phyloP scores from a whole-genome alignment of 2,329 filamentous ascomycete genomes.

The Gaeumannomyces tritici region DNA sequence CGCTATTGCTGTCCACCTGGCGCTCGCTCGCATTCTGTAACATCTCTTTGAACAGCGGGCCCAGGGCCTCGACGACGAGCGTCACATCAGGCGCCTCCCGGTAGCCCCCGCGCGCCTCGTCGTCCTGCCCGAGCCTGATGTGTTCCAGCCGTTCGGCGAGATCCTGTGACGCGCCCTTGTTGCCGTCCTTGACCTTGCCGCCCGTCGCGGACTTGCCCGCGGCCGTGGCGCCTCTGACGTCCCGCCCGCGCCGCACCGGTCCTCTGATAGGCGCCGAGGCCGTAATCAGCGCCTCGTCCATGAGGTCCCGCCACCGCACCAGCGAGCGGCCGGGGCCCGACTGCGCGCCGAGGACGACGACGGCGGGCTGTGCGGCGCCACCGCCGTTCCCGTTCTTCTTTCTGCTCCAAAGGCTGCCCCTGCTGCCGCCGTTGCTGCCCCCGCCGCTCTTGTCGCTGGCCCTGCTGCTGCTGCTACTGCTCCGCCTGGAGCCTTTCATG shows the following conservation, averaged over 20 bases:
- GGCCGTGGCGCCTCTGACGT: constrained; percentile 27
- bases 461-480: constrained; percentile 6
- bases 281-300: constrained; percentile 62
- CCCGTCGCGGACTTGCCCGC: constrained; percentile 24
- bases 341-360: background rate
- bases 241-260: constrained; percentile 40
- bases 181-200: constrained; percentile 15
- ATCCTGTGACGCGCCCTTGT: constrained; percentile 9
- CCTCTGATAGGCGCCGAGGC: constrained; percentile 41
- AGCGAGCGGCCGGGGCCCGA: constrained; percentile 65
- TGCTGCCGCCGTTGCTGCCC: constrained; percentile 1
- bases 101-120: constrained; percentile 17
- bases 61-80: constrained; percentile 29
- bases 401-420: constrained; percentile 1
- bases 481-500: constrained; percentile 6
- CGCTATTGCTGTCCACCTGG: background rate
- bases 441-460: constrained; percentile 6
- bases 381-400: background rate
- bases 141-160: background rate
- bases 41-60: constrained; percentile 23
- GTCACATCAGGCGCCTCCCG: constrained; percentile 30
- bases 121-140: constrained; percentile 7
- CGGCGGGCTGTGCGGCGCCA: constrained; percentile 6
- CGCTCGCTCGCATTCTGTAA: background rate
- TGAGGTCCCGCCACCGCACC: constrained; percentile 59